These are phyloP conservation scores for Furculomyces boomerangus DNA, from an alignment of 371 early-diverging fungal species.

Conservation along the genomic window DNA sequence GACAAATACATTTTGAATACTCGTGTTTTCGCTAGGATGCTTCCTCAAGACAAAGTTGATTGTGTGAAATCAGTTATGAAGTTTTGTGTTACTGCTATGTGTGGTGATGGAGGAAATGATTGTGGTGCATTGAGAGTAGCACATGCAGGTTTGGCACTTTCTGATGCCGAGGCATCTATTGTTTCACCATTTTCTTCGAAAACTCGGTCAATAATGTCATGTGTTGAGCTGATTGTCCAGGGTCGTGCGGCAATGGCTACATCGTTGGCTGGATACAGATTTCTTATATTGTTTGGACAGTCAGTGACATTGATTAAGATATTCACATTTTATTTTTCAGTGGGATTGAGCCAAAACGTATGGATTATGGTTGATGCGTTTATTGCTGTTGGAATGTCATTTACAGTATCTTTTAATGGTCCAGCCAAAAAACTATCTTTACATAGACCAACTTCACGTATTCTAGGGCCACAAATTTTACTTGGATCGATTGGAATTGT, in stretches of 20 bases:
- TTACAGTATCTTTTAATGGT: constrained; percentile 40
- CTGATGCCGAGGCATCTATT: constrained; percentile 51
- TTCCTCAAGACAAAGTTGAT: constrained; percentile 42
- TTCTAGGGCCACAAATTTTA: constrained; percentile 48
- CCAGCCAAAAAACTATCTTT: constrained; percentile 33
- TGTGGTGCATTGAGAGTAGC: constrained; percentile 81
- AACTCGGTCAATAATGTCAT: constrained; percentile 34
- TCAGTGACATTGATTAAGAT: constrained; percentile 44
- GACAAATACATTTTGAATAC: constrained; percentile 27
- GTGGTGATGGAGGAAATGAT: constrained; percentile 94
- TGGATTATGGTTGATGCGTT: constrained; percentile 55
- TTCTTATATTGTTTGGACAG: constrained; percentile 58
- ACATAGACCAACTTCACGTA: constrained; percentile 45
- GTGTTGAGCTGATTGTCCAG: constrained; percentile 50
- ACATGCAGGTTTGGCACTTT: constrained; percentile 77
- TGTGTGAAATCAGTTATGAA: constrained; percentile 45
- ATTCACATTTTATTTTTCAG: constrained; percentile 33
- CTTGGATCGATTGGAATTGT: constrained; percentile 42
- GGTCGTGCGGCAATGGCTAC: constrained; percentile 60
- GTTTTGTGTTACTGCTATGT: constrained; percentile 48
- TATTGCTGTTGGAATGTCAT: constrained; percentile 40
- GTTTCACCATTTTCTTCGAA: constrained; percentile 65
- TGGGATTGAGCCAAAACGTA: constrained; percentile 32
- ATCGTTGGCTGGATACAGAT: constrained; percentile 56
- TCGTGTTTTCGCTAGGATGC: constrained; percentile 58